Evolutionary conservation across 768 basidiomycete species (phyloP).

Genomic region (Trametes villosa): DNA sequence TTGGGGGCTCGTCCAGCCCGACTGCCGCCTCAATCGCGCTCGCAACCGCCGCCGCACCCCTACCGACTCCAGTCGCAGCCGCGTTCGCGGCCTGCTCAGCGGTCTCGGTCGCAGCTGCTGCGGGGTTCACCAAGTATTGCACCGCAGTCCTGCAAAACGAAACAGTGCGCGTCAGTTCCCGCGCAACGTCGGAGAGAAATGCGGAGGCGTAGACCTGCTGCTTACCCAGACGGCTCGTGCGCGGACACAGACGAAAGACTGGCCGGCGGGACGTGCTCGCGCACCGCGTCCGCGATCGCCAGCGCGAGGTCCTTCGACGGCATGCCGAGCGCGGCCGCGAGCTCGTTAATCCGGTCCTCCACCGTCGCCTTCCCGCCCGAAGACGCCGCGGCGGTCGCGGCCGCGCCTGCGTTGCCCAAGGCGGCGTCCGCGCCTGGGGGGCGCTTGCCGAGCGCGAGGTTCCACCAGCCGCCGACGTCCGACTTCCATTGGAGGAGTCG

Average conservation of each 20-base stretch:
- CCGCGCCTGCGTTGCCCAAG: slow-evolving; percentile 7
- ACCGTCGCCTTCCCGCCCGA: slow-evolving; percentile 40
- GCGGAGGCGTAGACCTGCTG: background rate
- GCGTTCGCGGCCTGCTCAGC: slow-evolving; percentile 10
- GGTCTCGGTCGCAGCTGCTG: slow-evolving; percentile 7
- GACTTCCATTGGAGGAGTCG: slow-evolving; percentile 51
- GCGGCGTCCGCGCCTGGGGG: slow-evolving; percentile 33
- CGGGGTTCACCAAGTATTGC: slow-evolving; percentile 32
- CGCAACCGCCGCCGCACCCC: slow-evolving; percentile 16
- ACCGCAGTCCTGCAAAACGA: slow-evolving; percentile 22
- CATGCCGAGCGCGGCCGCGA: slow-evolving; percentile 67
- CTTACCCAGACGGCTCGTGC: slow-evolving; percentile 45
- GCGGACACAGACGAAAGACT: slow-evolving; percentile 59
- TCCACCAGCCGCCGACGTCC: slow-evolving; percentile 68
- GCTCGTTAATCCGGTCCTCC: slow-evolving; percentile 59
- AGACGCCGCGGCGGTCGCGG: slow-evolving; percentile 6
- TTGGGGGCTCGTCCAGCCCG: slow-evolving; percentile 34
- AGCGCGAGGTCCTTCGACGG: slow-evolving; percentile 61
- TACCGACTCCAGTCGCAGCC: slow-evolving; percentile 9
- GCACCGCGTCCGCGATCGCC: slow-evolving; percentile 65
- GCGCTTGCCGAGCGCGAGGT: slow-evolving; percentile 46
- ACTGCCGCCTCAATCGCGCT: slow-evolving; percentile 31
- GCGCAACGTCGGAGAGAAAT: background rate
- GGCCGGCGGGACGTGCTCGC: slow-evolving; percentile 61
- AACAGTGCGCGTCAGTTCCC: slow-evolving; percentile 2